These are phyloP conservation scores for Megacollybia platyphylla DNA, from an alignment of 1,284 basidiomycete species.

Conservation along the genomic window DNA sequence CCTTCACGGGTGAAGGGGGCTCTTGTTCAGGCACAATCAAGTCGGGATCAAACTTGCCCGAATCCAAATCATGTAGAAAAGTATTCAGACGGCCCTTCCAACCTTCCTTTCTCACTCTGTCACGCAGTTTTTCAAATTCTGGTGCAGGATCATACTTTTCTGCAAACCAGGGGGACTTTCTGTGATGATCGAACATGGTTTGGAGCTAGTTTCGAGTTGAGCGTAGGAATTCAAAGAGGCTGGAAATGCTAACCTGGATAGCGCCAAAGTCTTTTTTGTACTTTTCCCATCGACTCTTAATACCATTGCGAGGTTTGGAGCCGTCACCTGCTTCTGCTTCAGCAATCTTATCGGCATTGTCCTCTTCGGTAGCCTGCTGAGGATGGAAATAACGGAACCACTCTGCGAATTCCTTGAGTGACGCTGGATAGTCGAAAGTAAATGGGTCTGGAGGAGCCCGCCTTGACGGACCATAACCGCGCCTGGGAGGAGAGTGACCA, in stretches of 20 bases:
- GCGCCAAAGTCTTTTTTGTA: conserved; percentile 83
- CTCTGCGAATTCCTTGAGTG: conserved; percentile 78
- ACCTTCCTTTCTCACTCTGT: conserved; percentile 68
- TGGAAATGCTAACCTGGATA: conserved; percentile 56
- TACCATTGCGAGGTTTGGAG: conserved; percentile 67
- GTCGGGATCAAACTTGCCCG: conserved; percentile 74
- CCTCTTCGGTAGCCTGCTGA: conserved; percentile 66
- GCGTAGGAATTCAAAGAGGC: conserved; percentile 5
- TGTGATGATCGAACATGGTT: conserved; percentile 85
- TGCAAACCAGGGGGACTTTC: conserved; percentile 86
- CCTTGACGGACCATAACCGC: conserved; percentile 33
- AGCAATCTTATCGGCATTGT: conserved; percentile 66
- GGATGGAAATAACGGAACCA: conserved; percentile 81
- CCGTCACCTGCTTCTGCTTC: conserved; percentile 72
- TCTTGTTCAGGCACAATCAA: conserved; percentile 42
- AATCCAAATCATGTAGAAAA: conserved; percentile 70
- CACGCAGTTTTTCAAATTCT: conserved; percentile 58
- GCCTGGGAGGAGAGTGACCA: conserved; percentile 48
- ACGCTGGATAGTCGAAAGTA: conserved; percentile 69
- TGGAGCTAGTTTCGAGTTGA: conserved; percentile 46
- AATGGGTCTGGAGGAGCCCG: conserved; percentile 70
- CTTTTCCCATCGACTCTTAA: conserved; percentile 75
- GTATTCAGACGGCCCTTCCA: conserved; percentile 61
- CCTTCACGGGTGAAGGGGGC: conserved; percentile 29
- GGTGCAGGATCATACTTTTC: conserved; percentile 81